Evolutionary conservation across 2,329 filamentous ascomycete species (phyloP).

Genomic region (Coniochaeta ligniaria): DNA sequence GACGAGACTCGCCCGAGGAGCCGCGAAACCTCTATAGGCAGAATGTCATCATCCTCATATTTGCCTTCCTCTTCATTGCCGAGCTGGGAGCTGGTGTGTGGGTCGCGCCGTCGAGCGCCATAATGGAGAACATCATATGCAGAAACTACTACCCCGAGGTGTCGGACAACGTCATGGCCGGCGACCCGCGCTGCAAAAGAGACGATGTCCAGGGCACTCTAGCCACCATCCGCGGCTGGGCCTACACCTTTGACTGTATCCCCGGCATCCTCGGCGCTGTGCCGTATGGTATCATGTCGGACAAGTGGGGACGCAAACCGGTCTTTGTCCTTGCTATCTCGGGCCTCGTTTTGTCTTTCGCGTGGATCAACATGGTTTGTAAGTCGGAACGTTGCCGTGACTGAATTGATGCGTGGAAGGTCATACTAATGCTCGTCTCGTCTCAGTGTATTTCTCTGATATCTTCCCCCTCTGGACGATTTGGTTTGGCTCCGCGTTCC

Average conservation of each 20-base stretch:
- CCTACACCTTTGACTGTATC: conserved; percentile 34
- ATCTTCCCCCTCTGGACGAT: conserved; percentile 32
- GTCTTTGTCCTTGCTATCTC: conserved; percentile 27
- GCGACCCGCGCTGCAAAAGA: conserved; percentile 39
- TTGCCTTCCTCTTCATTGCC: conserved; percentile 30
- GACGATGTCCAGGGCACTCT: conserved; percentile 41
- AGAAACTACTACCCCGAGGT: conserved; percentile 36
- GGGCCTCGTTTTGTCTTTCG: conserved; percentile 11
- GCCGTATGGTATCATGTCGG: conserved; percentile 38
- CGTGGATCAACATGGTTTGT: conserved; percentile 16
- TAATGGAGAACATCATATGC: conserved; percentile 49
- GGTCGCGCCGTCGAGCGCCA: conserved; percentile 35
- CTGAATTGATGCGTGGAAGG: neutral
- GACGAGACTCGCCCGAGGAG: conserved; percentile 2
- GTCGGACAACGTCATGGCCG: conserved; percentile 21
- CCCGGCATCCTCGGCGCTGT: conserved; percentile 35
- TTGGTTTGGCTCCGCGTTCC: conserved; percentile 23
- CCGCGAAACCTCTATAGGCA: conserved; percentile 14
- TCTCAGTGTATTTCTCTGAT: conserved; percentile 26
- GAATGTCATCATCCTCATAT: conserved; percentile 18
- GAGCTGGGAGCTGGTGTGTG: conserved; percentile 27
- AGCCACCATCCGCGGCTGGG: conserved; percentile 43
- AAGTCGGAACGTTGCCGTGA: conserved; percentile 2
- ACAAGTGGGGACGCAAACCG: conserved; percentile 35
- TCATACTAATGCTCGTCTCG: neutral